Base-by-base conservation (phyloP, 441 rosid genomes). In the Brassica hybrid region DNA sequence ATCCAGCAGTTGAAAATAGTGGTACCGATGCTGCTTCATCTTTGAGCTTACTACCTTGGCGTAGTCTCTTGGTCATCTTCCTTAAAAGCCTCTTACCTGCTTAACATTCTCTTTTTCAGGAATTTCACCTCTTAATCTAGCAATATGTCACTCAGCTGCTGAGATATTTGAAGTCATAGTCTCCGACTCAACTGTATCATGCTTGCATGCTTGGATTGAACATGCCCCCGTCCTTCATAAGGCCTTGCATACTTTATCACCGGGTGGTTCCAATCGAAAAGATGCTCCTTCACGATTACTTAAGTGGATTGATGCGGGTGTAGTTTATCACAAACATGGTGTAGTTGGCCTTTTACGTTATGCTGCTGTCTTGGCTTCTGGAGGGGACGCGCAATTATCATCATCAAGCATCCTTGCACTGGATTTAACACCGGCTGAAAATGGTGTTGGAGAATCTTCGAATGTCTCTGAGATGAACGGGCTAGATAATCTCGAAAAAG, bases 281-380 rank as follows among this genome's bases (percentile, higher is more conserved):
- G 97, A 93, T 81, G 93, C 97, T 75, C 99, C 97, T 66, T 84
- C 96, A 74, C 85, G 99, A 74, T 85, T 94, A 76, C 83, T 96
- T 84, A 97, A 90, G 73, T 96, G 97, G 97, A 86, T 94, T 76
- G 99, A 96, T 90, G 93, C 97, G 79, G 97, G 93, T 65, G 87
- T 90, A 56, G 97, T 94, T 80, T 93, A 92, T 86, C 97, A 96
- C 77, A 96, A 96, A 86, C 90, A 88, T 80, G 98, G 98, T 71
- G 87, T 87, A 70, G 85, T 85, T 83, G 97, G 99, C 71, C 97
- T 96, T 83, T 85, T 96, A 68, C 90, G 96, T 52, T 96, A 96
- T 85, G 93, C 90, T 79, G 94, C 98, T 50, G 88, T 86, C 69
- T 75, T 96, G 83, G 98, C 93, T 75, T 92, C 97, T 72, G 99